Conservation (phyloP, 208 protist genomes). For the Giardia muris region DNA sequence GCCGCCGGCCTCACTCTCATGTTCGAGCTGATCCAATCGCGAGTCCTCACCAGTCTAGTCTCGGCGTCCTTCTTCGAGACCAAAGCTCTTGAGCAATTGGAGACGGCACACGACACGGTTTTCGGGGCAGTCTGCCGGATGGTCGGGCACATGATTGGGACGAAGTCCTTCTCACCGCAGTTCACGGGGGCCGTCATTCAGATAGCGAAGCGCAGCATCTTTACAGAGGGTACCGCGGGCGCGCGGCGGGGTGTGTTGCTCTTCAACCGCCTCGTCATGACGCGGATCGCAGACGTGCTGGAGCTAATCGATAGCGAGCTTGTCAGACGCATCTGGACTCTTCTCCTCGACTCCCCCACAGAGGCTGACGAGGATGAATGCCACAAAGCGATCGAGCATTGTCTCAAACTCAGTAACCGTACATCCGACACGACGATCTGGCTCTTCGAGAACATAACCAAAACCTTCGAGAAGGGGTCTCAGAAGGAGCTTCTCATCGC, state of each 20-base stretch:
- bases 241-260: background rate
- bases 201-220: background rate
- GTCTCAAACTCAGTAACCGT: background rate
- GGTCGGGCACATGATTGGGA: background rate
- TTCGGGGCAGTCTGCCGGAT: background rate
- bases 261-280: background rate
- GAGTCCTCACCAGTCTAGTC: background rate
- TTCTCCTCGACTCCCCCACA: background rate
- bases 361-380: background rate
- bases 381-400: background rate
- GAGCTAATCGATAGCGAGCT: background rate
- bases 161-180: background rate
- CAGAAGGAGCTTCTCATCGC: background rate
- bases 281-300: background rate
- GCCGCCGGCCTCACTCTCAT: background rate
- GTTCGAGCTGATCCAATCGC: background rate
- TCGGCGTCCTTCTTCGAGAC: background rate
- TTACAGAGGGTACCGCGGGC: background rate
- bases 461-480: background rate
- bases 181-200: background rate
- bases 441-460: background rate
- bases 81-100: background rate
- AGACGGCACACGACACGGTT: background rate
- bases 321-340: background rate
- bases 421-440: background rate